phyloP scores from a whole-genome alignment of 768 basidiomycete species.

The Pholiota molesta region DNA sequence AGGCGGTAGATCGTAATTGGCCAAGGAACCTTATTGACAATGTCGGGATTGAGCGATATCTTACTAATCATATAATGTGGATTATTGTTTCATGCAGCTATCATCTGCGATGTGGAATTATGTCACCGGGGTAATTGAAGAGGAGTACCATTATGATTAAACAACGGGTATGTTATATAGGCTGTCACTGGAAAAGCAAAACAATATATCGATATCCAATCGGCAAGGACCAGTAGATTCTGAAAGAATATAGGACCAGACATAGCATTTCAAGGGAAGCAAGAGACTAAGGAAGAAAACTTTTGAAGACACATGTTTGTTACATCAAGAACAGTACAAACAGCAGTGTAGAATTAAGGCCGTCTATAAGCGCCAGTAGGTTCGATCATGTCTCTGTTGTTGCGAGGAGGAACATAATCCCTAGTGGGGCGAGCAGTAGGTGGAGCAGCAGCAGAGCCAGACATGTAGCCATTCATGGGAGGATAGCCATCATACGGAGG shows the following conservation, averaged over 20 bases:
- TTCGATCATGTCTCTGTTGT: constrained; percentile 47
- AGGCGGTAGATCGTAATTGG: constrained; percentile 20
- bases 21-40: neutral
- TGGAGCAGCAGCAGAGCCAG: constrained; percentile 38
- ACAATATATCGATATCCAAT: constrained; percentile 4
- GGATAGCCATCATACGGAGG: constrained; percentile 56
- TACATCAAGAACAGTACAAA: constrained; percentile 8
- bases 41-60: neutral
- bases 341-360: constrained; percentile 27
- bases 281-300: constrained; percentile 5
- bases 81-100: neutral
- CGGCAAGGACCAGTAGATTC: constrained; percentile 16
- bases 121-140: neutral
- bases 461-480: constrained; percentile 50
- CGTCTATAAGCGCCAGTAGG: constrained; percentile 44
- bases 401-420: constrained; percentile 51
- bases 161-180: neutral
- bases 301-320: constrained; percentile 10
- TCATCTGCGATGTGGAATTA: neutral
- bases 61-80: neutral
- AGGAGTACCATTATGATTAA: neutral
- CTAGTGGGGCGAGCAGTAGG: constrained; percentile 38
- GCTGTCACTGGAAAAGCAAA: neutral
- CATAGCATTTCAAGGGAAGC: constrained; percentile 7
- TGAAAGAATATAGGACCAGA: constrained; percentile 13